Evolutionary conservation across 352 stramenopile species (phyloP), one percentile per base, ranked within the genome.

Genomic region (Aphanomyces astaci): DNA sequence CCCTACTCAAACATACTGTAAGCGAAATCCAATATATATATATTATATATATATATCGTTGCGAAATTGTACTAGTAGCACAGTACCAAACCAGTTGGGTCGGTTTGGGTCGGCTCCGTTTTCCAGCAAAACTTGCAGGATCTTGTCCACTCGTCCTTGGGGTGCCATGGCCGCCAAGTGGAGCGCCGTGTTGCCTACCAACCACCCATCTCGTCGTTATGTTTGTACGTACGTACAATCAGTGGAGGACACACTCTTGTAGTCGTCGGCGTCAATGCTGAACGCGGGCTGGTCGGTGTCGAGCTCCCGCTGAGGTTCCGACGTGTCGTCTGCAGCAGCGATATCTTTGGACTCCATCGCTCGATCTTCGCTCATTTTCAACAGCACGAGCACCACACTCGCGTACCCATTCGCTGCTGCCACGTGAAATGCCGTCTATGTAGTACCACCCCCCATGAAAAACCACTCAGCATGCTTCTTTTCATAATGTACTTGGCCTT

Each of bases 81-180:
- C 7, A 40, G 2, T n/a, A 68, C 62, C 86, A 60, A 94, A 93
- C 86, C 86, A 94, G 57, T 94, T 94, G 0, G 77, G 66, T 53
- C 74, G 66, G 63, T 90, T 93, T 10, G 86, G 81, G 60, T 93
- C 80, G 0, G 84, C 80, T 11, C 84, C 84, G 48, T 92, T 93
- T 54, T 94, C 84, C 4, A 94, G 68, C 11, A 94, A 64, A 15
- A 94, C 57, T 63, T 93, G 81, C 22, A 94, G 36, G 79, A 91
- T 91, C 51, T 91, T 89, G 30, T 94, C 81, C 64, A 85, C 91
- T 27, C 84, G 80, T 3, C 90, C 80, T 0, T 79, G 84, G 5
- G 86, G 86, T 1, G 82, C 90, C 82, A 92, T 94, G n/a, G 82
- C 86, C 33, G 86, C 86, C 1, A 92, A 74, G 63, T 94, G 84